Percentiles rank a stretch among this genome's conserved stretches.
Evolutionary conservation across 306 rosid species (phyloP).

Genomic region (Trichosanthes cucumerina): DNA sequence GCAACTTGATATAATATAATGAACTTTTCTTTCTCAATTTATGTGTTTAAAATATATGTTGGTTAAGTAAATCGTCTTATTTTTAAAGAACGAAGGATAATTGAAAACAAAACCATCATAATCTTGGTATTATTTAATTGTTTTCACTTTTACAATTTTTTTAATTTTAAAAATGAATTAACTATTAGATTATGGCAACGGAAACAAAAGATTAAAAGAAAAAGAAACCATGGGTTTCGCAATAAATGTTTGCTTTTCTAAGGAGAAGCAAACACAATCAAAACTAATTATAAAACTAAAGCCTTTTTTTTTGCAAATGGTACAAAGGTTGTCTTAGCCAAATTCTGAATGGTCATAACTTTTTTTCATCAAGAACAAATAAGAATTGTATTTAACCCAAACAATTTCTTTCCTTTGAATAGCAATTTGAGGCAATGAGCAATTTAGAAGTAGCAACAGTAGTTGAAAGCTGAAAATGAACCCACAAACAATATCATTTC

Average conservation of each 20-base stretch:
- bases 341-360: neutral
- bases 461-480: neutral
- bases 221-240: neutral
- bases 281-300: neutral
- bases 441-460: neutral
- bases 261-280: constrained; percentile 1
- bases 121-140: neutral
- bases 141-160: neutral
- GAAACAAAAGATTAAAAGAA: neutral
- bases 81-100: neutral
- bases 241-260: neutral
- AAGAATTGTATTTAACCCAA: neutral
- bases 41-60: neutral
- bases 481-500: neutral
- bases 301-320: neutral
- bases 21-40: neutral
- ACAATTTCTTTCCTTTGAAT: neutral
- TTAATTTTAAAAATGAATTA: neutral
- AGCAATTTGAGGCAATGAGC: neutral
- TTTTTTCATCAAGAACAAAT: constrained; percentile 6
- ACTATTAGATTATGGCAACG: neutral
- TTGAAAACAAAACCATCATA: neutral
- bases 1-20: neutral
- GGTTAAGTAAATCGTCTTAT: neutral
- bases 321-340: neutral